Evolutionary conservation across 2,329 filamentous ascomycete species (phyloP).

Genomic region (Zymoseptoria crescenta): DNA sequence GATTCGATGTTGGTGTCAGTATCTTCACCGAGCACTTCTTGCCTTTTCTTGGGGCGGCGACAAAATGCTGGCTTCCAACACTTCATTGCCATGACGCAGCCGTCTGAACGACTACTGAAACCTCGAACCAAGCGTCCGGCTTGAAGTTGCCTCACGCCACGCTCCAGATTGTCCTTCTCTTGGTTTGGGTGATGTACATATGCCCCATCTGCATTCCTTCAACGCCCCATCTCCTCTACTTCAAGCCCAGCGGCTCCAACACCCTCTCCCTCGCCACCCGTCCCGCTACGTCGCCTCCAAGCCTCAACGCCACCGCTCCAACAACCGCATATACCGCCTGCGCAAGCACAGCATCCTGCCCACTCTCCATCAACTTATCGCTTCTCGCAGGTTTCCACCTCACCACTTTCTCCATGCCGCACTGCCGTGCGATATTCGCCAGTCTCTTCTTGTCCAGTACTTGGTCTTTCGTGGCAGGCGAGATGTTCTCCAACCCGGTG

Average conservation of each 20-base stretch:
- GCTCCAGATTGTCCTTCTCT: too few relatives aligned
- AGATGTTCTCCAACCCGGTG: conserved; percentile 65
- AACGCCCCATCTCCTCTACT: conserved; percentile 37
- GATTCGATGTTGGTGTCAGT: too few relatives aligned
- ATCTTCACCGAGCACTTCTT: too few relatives aligned
- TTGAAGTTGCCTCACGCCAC: too few relatives aligned
- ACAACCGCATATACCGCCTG: conserved; percentile 77
- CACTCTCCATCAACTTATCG: conserved; percentile 62
- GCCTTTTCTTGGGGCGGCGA: too few relatives aligned
- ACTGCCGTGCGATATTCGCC: conserved; percentile 57
- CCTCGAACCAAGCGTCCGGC: too few relatives aligned
- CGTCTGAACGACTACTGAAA: too few relatives aligned
- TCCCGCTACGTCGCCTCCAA: conserved; percentile 70
- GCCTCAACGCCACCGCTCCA: conserved; percentile 81
- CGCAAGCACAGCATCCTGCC: conserved; percentile 64
- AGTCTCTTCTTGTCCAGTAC: conserved; percentile 60
- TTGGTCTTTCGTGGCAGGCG: conserved; percentile 49
- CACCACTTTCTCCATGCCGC: conserved; percentile 66
- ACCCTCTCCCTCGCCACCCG: conserved; percentile 70
- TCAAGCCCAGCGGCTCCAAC: conserved; percentile 49
- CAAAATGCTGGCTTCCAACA: too few relatives aligned
- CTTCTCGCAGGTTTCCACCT: conserved; percentile 81
- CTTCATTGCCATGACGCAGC: too few relatives aligned
- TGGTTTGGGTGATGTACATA: too few relatives aligned
- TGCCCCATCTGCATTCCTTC: too few relatives aligned